Conservation (phyloP, 306 rosid genomes). For the Trichosanthes truncata region DNA sequence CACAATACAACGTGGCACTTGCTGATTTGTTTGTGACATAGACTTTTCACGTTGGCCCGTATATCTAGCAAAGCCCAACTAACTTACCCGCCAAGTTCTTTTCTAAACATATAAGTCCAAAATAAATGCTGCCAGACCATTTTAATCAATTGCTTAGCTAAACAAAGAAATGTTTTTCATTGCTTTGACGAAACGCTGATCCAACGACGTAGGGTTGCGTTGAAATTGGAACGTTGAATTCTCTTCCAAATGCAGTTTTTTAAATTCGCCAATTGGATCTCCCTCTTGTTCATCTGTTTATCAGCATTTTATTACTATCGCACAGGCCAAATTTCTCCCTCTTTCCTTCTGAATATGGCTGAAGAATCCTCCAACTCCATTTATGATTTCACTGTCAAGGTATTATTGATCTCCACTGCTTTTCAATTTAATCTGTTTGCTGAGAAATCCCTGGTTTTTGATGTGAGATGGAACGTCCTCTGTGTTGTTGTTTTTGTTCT, state of each 20-base stretch:
- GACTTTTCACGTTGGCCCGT: neutral
- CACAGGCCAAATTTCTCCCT: conserved; percentile 4
- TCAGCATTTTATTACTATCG: neutral
- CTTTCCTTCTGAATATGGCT: conserved; percentile 35
- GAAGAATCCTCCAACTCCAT: conserved; percentile 48
- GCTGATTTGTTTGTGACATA: neutral
- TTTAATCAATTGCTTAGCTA: neutral
- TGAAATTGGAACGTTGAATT: neutral
- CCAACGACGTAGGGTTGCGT: neutral
- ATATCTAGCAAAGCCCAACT: neutral
- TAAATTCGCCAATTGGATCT: conserved; percentile 28
- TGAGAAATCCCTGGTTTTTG: neutral
- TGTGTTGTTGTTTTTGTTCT: neutral
- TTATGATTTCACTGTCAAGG: conserved; percentile 80
- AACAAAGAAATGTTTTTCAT: neutral
- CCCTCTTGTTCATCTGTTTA: conserved; percentile 24
- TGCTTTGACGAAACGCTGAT: neutral
- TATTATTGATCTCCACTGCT: neutral
- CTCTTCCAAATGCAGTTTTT: conserved; percentile 1
- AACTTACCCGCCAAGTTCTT: neutral
- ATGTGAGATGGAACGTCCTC: neutral
- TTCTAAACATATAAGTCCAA: neutral
- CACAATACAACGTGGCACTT: neutral
- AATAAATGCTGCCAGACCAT: neutral
- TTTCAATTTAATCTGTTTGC: neutral